Conservation (phyloP, 805 yeast genomes). For the Yamadazyma takamatsuzukensis region DNA sequence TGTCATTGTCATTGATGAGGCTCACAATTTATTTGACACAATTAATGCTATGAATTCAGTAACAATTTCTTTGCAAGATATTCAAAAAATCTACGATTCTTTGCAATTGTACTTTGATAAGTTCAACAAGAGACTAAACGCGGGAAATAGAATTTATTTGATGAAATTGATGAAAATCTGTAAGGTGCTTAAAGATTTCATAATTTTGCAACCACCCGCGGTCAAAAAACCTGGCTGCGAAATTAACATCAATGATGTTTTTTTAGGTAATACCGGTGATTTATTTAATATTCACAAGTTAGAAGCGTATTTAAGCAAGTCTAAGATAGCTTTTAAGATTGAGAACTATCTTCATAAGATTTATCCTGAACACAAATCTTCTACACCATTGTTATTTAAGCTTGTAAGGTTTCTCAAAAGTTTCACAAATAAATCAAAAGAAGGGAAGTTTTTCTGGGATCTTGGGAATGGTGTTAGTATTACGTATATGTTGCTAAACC, state of each 20-base stretch:
- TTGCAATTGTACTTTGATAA: conserved; percentile 53
- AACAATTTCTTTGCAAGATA: conserved; percentile 47
- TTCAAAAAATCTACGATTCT: conserved; percentile 43
- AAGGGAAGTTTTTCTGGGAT: conserved; percentile 77
- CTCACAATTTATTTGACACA: conserved; percentile 82
- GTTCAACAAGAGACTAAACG: conserved; percentile 62
- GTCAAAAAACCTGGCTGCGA: conserved; percentile 50
- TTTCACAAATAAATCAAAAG: conserved; percentile 69
- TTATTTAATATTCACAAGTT: conserved; percentile 65
- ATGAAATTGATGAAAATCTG: conserved; percentile 60
- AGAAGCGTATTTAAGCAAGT: conserved; percentile 55
- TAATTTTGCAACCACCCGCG: conserved; percentile 26
- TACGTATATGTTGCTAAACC: conserved; percentile 75
- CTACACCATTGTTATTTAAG: conserved; percentile 58
- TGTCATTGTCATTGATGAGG: conserved; percentile 84
- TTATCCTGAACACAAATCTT: conserved; percentile 8
- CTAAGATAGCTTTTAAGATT: conserved; percentile 81
- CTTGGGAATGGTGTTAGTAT: conserved; percentile 27
- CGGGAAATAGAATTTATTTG: conserved; percentile 68
- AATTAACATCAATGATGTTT: conserved; percentile 49
- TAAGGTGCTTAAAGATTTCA: conserved; percentile 47
- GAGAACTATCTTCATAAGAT: conserved; percentile 58
- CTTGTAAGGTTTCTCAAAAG: conserved; percentile 61
- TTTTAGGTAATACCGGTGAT: conserved; percentile 62
- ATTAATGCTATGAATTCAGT: conserved; percentile 68